These are phyloP conservation scores for Colletotrichum eremochloae DNA, from an alignment of 2,329 filamentous ascomycete species.

Conservation along the genomic window DNA sequence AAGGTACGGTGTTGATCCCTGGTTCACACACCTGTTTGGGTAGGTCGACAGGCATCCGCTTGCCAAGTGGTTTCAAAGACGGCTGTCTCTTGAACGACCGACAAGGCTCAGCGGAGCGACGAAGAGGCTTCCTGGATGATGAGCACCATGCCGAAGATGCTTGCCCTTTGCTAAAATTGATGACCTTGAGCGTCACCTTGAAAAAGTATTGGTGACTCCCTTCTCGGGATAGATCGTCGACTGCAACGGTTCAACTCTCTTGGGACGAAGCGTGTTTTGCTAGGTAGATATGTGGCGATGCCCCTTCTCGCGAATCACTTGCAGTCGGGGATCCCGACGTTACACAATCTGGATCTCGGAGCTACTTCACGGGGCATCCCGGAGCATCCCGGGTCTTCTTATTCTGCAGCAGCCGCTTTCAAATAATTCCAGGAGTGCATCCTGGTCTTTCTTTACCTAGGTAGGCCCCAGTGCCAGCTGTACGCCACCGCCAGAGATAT, in stretches of 20 bases:
- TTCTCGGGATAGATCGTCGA: slow-evolving; percentile 13
- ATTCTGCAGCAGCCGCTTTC: too few relatives aligned
- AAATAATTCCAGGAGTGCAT: too few relatives aligned
- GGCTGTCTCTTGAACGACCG: slow-evolving; percentile 64
- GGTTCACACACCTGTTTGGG: slow-evolving; percentile 4
- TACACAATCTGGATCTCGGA: neutral
- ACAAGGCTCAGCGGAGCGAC: slow-evolving; percentile 56
- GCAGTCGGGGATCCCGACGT: neutral
- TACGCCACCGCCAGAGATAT: neutral
- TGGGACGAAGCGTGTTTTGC: neutral
- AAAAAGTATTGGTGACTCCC: slow-evolving; percentile 4
- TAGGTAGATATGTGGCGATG: neutral
- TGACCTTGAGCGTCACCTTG: slow-evolving; percentile 1
- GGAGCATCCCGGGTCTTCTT: neutral
- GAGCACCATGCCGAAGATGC: slow-evolving; percentile 58
- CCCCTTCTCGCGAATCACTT: neutral
- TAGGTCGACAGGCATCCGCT: neutral
- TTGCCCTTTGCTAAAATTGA: slow-evolving; percentile 58
- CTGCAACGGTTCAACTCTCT: slow-evolving; percentile 1
- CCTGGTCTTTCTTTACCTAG: too few relatives aligned
- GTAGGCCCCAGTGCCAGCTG: too few relatives aligned
- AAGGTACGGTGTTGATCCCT: slow-evolving; percentile 7
- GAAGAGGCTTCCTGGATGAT: slow-evolving; percentile 63
- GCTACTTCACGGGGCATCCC: neutral
- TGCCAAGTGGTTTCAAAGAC: slow-evolving; percentile 2